Percentiles rank a stretch among this genome's conserved stretches.
phyloP scores from a whole-genome alignment of 2,329 filamentous ascomycete genomes.

The Penicillium sp. region DNA sequence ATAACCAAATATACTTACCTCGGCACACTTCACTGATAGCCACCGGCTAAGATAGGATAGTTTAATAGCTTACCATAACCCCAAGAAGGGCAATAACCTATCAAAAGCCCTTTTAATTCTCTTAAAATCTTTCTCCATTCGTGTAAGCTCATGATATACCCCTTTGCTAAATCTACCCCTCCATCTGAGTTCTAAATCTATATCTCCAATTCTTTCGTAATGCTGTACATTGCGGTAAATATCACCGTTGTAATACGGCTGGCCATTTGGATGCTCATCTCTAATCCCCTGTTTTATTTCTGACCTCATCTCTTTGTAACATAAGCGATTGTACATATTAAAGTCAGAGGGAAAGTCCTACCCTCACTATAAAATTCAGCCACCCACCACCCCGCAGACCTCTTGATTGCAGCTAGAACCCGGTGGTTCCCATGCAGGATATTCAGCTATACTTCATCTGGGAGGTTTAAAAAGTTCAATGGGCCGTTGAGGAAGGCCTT shows the following conservation, averaged over 20 bases:
- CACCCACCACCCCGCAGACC: slow-evolving; percentile 2
- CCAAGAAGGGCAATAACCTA: slow-evolving; percentile 1
- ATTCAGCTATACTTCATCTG: no score
- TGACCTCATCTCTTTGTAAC: neutral
- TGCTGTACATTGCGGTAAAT: slow-evolving; percentile 5
- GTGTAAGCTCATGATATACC: neutral
- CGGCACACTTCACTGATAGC: slow-evolving; percentile 2
- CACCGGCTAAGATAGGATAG: slow-evolving; percentile 6
- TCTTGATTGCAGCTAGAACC: slow-evolving; percentile 1
- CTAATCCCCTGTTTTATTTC: neutral
- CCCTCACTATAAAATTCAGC: slow-evolving; percentile 4
- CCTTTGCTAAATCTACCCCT: slow-evolving; percentile 4
- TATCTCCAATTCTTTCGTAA: slow-evolving; percentile 1
- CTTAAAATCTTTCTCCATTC: slow-evolving; percentile 7
- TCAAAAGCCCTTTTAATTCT: slow-evolving; percentile 1
- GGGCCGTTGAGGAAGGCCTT: neutral
- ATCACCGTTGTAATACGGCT: slow-evolving; percentile 6
- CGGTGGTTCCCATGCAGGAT: neutral
- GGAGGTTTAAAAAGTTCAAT: neutral
- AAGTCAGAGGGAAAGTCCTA: slow-evolving; percentile 1
- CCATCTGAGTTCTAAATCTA: slow-evolving; percentile 3
- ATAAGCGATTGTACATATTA: neutral
- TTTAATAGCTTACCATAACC: slow-evolving; percentile 3
- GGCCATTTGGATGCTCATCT: slow-evolving; percentile 2
- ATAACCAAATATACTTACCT: neutral